These are phyloP conservation scores for Trichoderma gamsii DNA, from an alignment of 495 filamentous ascomycete genomes.

Conservation along the genomic window DNA sequence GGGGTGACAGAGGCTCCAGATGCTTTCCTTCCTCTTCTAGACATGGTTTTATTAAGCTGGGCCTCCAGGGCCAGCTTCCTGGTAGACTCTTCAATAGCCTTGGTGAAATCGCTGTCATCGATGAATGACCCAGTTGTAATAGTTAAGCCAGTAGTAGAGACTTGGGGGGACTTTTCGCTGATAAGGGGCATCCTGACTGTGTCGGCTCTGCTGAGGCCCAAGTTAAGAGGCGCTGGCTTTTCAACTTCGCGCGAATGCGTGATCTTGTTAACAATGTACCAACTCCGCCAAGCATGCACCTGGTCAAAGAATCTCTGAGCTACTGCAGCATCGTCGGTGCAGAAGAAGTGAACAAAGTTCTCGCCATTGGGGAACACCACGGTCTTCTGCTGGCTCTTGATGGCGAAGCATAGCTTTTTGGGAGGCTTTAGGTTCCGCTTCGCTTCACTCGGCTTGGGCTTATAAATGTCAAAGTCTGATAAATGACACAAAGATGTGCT, in stretches of 20 bases:
- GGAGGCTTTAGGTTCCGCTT: slow-evolving; percentile 63
- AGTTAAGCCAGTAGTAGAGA: not conserved
- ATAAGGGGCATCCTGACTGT: not conserved
- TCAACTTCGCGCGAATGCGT: not conserved
- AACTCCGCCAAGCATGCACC: slow-evolving; percentile 78
- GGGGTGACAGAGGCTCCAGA: not conserved
- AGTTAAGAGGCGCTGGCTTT: not conserved
- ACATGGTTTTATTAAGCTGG: not conserved
- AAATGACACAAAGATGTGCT: slow-evolving; percentile 69
- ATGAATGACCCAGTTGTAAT: slow-evolving; percentile 2
- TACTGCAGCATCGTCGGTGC: slow-evolving; percentile 60
- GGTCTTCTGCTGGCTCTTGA: slow-evolving; percentile 91
- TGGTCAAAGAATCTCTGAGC: slow-evolving; percentile 62
- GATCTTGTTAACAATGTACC: slow-evolving; percentile 68
- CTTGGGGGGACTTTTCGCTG: not conserved
- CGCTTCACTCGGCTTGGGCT: slow-evolving; percentile 57
- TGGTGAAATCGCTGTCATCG: not conserved
- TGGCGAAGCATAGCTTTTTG: slow-evolving; percentile 73
- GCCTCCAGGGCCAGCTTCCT: slow-evolving; percentile 6
- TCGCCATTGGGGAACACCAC: slow-evolving; percentile 74
- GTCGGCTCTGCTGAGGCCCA: not conserved
- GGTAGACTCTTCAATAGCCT: slow-evolving; percentile 6
- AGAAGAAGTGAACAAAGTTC: slow-evolving; percentile 89
- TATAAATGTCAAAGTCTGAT: slow-evolving; percentile 91
- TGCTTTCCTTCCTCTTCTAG: not conserved